phyloP scores from a whole-genome alignment of 179 eudicot species.

The Patellifolia procumbens region DNA sequence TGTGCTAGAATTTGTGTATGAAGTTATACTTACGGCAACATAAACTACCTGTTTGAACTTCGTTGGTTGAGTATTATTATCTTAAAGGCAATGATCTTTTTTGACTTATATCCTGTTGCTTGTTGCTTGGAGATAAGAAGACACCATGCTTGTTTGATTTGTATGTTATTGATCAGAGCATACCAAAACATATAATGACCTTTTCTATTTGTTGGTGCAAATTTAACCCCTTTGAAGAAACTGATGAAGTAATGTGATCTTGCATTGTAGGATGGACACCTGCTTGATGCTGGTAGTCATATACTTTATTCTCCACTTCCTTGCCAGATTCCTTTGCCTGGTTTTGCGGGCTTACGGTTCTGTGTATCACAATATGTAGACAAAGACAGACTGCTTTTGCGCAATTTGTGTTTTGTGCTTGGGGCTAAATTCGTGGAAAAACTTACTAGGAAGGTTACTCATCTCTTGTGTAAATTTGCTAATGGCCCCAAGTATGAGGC shows the following conservation, averaged over 20 bases:
- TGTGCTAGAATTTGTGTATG: no score
- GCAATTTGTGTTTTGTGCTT: constrained; percentile 86
- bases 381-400: constrained; percentile 68
- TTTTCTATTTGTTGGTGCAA: constrained; percentile 1
- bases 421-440: constrained; percentile 71
- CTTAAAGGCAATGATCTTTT: neutral
- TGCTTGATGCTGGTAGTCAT: constrained; percentile 82
- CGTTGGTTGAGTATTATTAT: neutral
- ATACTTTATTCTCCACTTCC: constrained; percentile 92
- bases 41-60: neutral
- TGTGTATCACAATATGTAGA: constrained; percentile 83
- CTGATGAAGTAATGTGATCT: constrained; percentile 32
- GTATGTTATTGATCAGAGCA: neutral
- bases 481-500: constrained; percentile 81
- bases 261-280: constrained; percentile 57
- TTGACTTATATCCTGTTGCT: neutral
- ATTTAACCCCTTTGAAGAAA: neutral
- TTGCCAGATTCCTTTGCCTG: constrained; percentile 86
- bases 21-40: neutral
- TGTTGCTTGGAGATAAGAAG: constrained; percentile 11
- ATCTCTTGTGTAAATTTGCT: constrained; percentile 76
- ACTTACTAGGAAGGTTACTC: constrained; percentile 74
- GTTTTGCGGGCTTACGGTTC: constrained; percentile 60
- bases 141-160: constrained; percentile 10
- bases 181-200: neutral